Base-by-base conservation (phyloP, 1,139 yeast genomes). In the Pichia sorboxylosa region DNA sequence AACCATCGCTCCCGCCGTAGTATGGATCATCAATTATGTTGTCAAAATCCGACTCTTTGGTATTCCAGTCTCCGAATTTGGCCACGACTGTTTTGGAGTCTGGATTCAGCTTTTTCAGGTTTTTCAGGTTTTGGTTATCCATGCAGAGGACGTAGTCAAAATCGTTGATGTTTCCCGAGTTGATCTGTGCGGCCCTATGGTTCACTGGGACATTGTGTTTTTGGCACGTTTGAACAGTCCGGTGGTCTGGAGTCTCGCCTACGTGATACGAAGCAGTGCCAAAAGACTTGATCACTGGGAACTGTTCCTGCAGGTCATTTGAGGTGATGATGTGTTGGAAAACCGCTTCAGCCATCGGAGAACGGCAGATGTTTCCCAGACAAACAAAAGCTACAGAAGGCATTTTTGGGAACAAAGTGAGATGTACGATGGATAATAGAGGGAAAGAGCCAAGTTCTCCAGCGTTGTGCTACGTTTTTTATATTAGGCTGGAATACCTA, bases 271-370 rank as follows among this genome's bases (percentile, higher is more conserved):
- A 81, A 7, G 83, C 73, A 0, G 95, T 84, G 5, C 97, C 97
- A 54, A 77, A 87, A 1, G 96, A 85, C 46, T 85, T 95, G 23
- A 84, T 78, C 11, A 51, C 46, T 1, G 61, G 55, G 43, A 87
- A 58, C 22, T 48, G 47, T n/a, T 51, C 43, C 3, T 47, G 34
- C 7, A 45, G 64, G 0, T 73, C 69, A 21, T 59, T 49, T 35
- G 65, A 51, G 29, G 70, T 54, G 4, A 83, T 93, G 18, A 64
- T 63, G 40, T 82, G 74, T 33, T 63, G 64, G 58, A 85, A 84
- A 1, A 85, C 81, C 0, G 95, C 96, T 54, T 87, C 97, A 0
- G 98, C 97, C 97, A 87, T 87, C 9, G 97, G 96, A 1, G 96
- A 85, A 34, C 97, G 90, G 51, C 98, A 87, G 28, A 81, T 84